Conservation (phyloP, 106 monocot species). For the Dendrobium huoshanense region DNA sequence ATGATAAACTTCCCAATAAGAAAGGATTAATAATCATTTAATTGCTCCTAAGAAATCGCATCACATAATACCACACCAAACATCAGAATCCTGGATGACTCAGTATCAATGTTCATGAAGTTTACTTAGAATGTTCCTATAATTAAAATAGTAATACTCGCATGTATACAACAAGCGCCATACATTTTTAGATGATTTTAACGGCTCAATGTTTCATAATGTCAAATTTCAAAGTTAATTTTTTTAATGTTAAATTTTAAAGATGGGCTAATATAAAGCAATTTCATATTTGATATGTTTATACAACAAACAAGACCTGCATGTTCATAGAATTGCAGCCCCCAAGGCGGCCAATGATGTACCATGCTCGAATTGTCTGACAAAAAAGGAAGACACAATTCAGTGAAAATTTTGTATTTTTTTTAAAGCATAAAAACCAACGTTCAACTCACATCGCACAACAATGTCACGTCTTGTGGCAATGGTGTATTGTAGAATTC, state of each 20-base stretch:
- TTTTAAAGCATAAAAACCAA: neutral
- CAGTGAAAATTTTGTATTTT: neutral
- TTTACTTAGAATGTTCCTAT: no score
- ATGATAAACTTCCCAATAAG: no score
- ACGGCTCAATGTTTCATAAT: neutral
- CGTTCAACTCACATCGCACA: conserved; percentile 66
- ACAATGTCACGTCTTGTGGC: conserved; percentile 62
- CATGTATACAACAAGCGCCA: neutral
- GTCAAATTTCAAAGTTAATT: neutral
- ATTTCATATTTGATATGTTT: neutral
- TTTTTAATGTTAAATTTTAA: no score
- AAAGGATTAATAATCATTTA: no score
- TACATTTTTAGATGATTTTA: neutral
- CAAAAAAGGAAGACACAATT: conserved; percentile 7
- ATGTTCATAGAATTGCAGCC: conserved; percentile 99
- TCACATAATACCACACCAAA: no score
- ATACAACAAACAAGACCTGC: conserved; percentile 46
- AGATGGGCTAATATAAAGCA: neutral
- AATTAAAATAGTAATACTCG: neutral
- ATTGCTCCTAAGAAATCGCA: no score
- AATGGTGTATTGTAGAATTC: conserved; percentile 84
- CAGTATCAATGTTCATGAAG: no score
- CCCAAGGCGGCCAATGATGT: conserved; percentile 92
- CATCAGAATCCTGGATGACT: no score
- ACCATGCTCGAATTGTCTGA: conserved; percentile 83